Base-by-base conservation (phyloP, 495 filamentous ascomycete genomes). In the Aspergillus bridgeri region DNA sequence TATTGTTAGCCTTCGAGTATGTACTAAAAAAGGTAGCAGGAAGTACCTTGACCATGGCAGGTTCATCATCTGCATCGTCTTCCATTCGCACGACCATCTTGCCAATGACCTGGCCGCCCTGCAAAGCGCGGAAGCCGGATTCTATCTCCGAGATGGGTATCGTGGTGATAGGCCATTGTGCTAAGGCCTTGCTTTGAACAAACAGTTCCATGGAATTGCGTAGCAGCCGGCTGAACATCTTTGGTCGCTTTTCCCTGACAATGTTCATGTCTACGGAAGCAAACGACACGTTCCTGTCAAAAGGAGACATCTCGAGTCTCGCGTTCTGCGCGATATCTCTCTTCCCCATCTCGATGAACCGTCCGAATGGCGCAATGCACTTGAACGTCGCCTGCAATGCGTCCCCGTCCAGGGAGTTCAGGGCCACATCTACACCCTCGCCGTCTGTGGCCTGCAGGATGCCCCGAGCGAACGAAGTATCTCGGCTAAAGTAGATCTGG, bases 371-470 rank as follows among this genome's bases (percentile, higher is more conserved):
- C 15, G 75, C 83, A 38, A 86, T 69, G 53, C 79, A 82, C 18
- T 80, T 71, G 72, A 81, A 85, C 0, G 79, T 75, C 23, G 73
- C 74, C 45, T 75, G 74, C 1, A 81, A 67, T 0, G 79, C 64
- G 58, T 81, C 79, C 9, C 78, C 77, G 8, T 79, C 74, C 15
- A 85, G 72, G 13, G 80, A 78, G 54, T 84, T 81, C n/a, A 85
- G 65, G 0, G 80, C 77, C 15, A 85, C 72, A 48, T 83, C 80
- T 22, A 83, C 79, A 15, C 83, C 81, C 23, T 65, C 59, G n/a
- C 79, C 75, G 83, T 78, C 19, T 2, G 52, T 54, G 17, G 52
- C 52, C 11, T 18, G 20, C 7, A 44, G 7, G 6, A 54, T 23
- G 6, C 23, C 42, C 4, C 25, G 21, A 3, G 42, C 21, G 13